Evolutionary conservation across 345 rosid genomes (phyloP).

Genomic region (Citrus australasica): DNA sequence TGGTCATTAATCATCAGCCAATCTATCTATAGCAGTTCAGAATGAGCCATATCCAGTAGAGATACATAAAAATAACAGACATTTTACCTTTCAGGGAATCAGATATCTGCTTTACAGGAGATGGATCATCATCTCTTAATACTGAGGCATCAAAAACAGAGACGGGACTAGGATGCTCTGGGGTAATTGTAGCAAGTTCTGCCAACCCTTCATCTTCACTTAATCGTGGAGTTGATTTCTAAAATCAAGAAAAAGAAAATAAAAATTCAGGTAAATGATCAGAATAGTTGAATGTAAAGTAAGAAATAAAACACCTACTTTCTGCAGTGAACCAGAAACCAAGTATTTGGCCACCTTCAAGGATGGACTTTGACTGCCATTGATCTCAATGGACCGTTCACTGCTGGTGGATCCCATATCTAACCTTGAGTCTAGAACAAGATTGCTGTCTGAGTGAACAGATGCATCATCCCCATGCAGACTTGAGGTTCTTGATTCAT

Average conservation of each 20-base stretch:
- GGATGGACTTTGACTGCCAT: constrained; percentile 41
- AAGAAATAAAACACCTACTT: constrained; percentile 38
- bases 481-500: constrained; percentile 64
- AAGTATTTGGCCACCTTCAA: constrained; percentile 29
- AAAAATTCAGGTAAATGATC: constrained; percentile 7
- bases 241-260: constrained; percentile 13
- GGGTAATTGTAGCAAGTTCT: constrained; percentile 40
- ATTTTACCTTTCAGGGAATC: constrained; percentile 39
- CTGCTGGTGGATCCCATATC: constrained; percentile 34
- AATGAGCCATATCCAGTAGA: neutral
- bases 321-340: constrained; percentile 43
- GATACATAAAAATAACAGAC: neutral
- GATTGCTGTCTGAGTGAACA: constrained; percentile 48
- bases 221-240: constrained; percentile 48
- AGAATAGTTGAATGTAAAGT: neutral
- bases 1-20: neutral
- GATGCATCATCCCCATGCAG: constrained; percentile 53
- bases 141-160: constrained; percentile 69
- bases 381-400: constrained; percentile 29
- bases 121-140: constrained; percentile 55
- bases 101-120: constrained; percentile 54
- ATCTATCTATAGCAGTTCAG: neutral
- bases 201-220: constrained; percentile 44
- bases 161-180: constrained; percentile 84
- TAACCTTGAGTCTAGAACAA: constrained; percentile 26